phyloP scores from a whole-genome alignment of 768 basidiomycete species.

The Agaricus sinodeliciosus region DNA sequence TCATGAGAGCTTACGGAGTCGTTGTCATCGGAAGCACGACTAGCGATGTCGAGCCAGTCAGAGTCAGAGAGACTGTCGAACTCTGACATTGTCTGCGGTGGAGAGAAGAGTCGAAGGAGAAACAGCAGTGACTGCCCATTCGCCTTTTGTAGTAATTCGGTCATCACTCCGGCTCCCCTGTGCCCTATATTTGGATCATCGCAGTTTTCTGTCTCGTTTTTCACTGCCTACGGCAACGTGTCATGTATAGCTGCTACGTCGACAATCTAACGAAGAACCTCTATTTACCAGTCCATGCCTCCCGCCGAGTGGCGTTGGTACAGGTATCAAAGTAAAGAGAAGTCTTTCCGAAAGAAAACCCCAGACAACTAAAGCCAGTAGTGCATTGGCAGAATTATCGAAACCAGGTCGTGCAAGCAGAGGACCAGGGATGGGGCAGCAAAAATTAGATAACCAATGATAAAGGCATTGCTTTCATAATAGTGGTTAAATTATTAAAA shows the following conservation, averaged over 20 bases:
- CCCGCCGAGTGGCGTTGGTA: too few species aligned
- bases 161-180: too few species aligned
- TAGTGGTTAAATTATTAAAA: conserved; percentile 62
- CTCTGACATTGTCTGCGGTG: conserved; percentile 39
- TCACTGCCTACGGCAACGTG: too few species aligned
- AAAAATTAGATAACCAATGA: conserved; percentile 54
- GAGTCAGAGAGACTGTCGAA: conserved; percentile 67
- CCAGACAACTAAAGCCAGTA: conserved; percentile 53
- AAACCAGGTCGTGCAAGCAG: conserved; percentile 44
- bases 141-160: conserved; percentile 9
- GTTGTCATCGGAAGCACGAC: conserved; percentile 64
- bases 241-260: too few species aligned
- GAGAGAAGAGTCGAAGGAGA: conserved; percentile 1
- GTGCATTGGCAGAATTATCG: conserved; percentile 48
- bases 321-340: neutral
- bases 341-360: conserved; percentile 26
- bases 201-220: too few species aligned
- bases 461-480: conserved; percentile 49
- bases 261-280: too few species aligned
- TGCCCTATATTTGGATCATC: too few species aligned
- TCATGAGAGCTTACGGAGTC: conserved; percentile 64
- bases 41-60: conserved; percentile 78
- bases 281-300: too few species aligned
- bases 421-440: conserved; percentile 39
- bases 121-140: neutral